These are phyloP conservation scores for Colletotrichum horii DNA, from an alignment of 2,329 filamentous ascomycete species.

Conservation along the genomic window DNA sequence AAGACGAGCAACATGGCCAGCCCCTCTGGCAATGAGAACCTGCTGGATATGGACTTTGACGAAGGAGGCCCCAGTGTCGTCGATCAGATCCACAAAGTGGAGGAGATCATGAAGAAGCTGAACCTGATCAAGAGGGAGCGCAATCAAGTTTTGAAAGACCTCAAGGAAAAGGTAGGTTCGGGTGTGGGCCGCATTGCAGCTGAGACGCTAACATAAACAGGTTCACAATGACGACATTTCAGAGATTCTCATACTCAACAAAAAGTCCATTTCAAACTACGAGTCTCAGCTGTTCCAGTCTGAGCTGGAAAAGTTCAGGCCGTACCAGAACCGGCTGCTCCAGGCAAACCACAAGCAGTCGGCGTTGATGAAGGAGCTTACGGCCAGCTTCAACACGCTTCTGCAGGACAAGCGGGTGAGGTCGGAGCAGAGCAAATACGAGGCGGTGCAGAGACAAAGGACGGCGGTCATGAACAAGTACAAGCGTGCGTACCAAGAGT, in stretches of 20 bases:
- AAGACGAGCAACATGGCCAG: slow-evolving; percentile 67
- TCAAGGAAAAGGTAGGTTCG: slow-evolving; percentile 87
- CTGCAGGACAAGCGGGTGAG: slow-evolving; percentile 93
- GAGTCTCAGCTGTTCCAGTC: slow-evolving; percentile 92
- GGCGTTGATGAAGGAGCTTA: slow-evolving; percentile 93
- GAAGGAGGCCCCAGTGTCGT: slow-evolving; percentile 81
- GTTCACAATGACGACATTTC: slow-evolving; percentile 97
- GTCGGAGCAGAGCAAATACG: slow-evolving; percentile 94
- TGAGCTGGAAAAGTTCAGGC: slow-evolving; percentile 96
- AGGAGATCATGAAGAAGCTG: slow-evolving; percentile 88
- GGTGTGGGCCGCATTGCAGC: no score
- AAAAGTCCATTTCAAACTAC: slow-evolving; percentile 92
- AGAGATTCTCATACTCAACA: slow-evolving; percentile 95
- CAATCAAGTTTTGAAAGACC: slow-evolving; percentile 89
- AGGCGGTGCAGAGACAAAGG: slow-evolving; percentile 82
- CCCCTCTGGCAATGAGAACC: slow-evolving; percentile 70
- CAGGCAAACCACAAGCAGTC: slow-evolving; percentile 97
- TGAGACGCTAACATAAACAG: slow-evolving; percentile 50
- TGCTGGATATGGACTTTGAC: slow-evolving; percentile 91
- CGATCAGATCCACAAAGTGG: slow-evolving; percentile 87
- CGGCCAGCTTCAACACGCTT: slow-evolving; percentile 82
- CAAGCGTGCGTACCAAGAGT: slow-evolving; percentile 90
- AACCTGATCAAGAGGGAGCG: slow-evolving; percentile 92
- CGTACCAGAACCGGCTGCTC: slow-evolving; percentile 87
- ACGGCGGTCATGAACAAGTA: slow-evolving; percentile 84